Evolutionary conservation across 768 basidiomycete genomes (phyloP).

Genomic region (Pulveroboletus sp.): DNA sequence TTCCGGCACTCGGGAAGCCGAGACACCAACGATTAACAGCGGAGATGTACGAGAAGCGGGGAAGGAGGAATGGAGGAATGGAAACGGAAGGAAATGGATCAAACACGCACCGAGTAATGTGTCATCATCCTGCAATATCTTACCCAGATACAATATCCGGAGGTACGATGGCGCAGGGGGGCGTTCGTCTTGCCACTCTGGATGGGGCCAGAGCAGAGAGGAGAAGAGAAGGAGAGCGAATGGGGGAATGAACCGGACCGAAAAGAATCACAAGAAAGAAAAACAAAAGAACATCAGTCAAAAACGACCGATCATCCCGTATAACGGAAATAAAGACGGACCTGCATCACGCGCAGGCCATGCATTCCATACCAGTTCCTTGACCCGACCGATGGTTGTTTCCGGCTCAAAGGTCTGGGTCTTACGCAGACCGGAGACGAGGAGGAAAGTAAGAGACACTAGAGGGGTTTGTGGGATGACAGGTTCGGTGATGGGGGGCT

Average conservation of each 20-base stretch:
- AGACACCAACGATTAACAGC: neutral
- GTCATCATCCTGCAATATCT: slow-evolving; percentile 83
- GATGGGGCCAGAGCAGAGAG: neutral
- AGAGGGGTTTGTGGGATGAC: slow-evolving; percentile 59
- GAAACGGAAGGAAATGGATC: neutral
- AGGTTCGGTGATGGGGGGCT: slow-evolving; percentile 1
- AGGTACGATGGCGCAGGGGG: slow-evolving; percentile 77
- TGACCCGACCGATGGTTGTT: slow-evolving; percentile 72
- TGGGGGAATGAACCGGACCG: neutral
- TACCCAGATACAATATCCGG: slow-evolving; percentile 72
- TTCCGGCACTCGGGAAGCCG: neutral
- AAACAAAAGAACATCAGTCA: slow-evolving; percentile 1
- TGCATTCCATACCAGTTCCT: slow-evolving; percentile 81
- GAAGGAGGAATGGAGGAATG: too few species aligned
- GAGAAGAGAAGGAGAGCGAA: neutral
- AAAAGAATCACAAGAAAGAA: neutral
- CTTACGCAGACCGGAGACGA: slow-evolving; percentile 65
- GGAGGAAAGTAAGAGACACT: slow-evolving; percentile 65
- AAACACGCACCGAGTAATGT: slow-evolving; percentile 57
- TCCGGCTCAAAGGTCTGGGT: slow-evolving; percentile 76
- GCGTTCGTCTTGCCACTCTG: slow-evolving; percentile 77
- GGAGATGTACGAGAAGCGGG: neutral
- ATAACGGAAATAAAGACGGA: slow-evolving; percentile 26
- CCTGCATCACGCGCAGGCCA: slow-evolving; percentile 61
- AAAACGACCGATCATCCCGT: slow-evolving; percentile 12